Conservation (phyloP, 768 basidiomycete species). For the Lentinula raphanica region DNA sequence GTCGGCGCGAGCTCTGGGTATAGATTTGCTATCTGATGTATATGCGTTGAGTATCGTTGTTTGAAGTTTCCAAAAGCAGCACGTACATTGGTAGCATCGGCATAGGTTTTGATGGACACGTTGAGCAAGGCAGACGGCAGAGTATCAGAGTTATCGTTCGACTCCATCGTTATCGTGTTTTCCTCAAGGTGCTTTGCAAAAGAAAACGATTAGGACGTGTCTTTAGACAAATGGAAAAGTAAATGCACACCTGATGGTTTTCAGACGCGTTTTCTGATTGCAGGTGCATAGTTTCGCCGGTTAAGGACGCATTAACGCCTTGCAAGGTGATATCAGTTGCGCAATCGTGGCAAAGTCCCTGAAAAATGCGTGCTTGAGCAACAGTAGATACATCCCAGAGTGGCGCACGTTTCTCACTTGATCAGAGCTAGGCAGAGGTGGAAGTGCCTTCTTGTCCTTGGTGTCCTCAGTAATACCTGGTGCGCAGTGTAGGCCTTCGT, state of each 20-base stretch:
- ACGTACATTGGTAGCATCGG: slow-evolving; percentile 7
- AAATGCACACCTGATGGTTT: not conserved
- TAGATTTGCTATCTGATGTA: not conserved
- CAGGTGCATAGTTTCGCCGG: no score
- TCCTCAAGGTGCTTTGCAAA: no score
- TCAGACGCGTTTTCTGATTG: not conserved
- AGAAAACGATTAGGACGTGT: not conserved
- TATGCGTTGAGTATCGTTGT: no score
- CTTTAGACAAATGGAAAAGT: not conserved
- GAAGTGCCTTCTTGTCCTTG: not conserved
- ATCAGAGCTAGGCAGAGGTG: not conserved
- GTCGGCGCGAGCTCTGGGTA: slow-evolving; percentile 4
- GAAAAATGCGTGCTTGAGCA: not conserved
- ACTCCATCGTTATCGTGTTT: no score
- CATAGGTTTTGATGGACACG: not conserved
- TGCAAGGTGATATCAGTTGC: no score
- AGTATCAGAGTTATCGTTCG: not conserved
- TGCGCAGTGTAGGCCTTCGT: not conserved
- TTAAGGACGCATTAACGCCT: no score
- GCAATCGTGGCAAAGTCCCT: not conserved
- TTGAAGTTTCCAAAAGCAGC: no score
- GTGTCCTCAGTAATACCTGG: not conserved
- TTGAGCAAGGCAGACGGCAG: not conserved
- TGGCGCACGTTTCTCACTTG: not conserved
- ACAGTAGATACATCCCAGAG: not conserved